Percentiles rank a stretch among this genome's conserved stretches.
Evolutionary conservation across 192 early-diverging fungal species (phyloP).

Genomic region (Jimgerdemannia flammicorona): DNA sequence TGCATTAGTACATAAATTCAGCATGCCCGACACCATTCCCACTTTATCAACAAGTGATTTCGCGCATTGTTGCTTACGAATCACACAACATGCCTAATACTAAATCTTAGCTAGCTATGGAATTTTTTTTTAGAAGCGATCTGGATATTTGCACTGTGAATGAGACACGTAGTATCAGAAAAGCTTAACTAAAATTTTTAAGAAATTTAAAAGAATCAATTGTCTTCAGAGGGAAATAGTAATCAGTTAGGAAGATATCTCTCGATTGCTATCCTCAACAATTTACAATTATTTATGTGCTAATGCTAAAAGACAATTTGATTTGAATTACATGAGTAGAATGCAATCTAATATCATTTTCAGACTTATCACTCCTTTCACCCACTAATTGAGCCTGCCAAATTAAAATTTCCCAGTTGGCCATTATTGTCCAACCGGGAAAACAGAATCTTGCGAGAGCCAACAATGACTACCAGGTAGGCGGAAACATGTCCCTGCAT

Average conservation of each 20-base stretch:
- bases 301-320: not conserved
- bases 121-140: not conserved
- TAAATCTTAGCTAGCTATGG: not conserved
- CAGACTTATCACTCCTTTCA: not conserved
- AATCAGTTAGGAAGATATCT: not conserved
- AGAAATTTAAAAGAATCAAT: not conserved
- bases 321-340: not conserved
- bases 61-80: not conserved
- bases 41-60: not conserved
- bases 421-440: not conserved
- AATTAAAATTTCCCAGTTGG: not conserved
- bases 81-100: not conserved
- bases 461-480: not conserved
- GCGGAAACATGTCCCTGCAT: not conserved
- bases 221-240: not conserved
- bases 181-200: not conserved
- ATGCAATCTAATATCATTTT: not conserved
- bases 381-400: not conserved
- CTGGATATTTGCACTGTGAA: not conserved
- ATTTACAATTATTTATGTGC: not conserved
- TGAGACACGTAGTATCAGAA: not conserved
- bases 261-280: not conserved
- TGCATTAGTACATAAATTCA: not conserved
- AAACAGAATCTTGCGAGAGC: not conserved
- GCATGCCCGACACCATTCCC: not conserved